phyloP scores from a whole-genome alignment of 2,329 filamentous ascomycete species.

The Fusarium acutatum region DNA sequence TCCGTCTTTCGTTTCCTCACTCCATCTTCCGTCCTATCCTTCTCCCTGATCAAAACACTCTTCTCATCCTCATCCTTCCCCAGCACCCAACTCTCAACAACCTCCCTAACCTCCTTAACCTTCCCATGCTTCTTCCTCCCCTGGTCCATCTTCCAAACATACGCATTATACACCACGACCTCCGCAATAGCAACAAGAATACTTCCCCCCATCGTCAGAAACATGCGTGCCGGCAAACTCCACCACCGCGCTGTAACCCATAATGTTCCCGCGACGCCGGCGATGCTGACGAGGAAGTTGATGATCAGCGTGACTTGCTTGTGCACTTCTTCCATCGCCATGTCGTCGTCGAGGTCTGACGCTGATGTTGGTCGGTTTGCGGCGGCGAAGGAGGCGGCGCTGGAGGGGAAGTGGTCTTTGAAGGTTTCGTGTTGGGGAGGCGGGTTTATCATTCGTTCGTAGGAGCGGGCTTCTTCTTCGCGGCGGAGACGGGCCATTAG shows the following conservation, averaged over 20 bases:
- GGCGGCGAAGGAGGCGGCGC: conserved; percentile 65
- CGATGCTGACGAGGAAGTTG: conserved; percentile 88
- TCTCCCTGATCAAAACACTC: conserved; percentile 38
- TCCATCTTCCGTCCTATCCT: conserved; percentile 21
- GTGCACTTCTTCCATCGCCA: conserved; percentile 77
- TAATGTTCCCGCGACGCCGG: conserved; percentile 79
- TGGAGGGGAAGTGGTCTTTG: conserved; percentile 63
- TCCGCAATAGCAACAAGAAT: conserved; percentile 77
- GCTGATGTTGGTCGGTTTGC: conserved; percentile 58
- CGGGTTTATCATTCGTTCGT: conserved; percentile 81
- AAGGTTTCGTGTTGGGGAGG: conserved; percentile 65
- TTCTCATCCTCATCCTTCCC: conserved; percentile 48
- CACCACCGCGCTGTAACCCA: conserved; percentile 83
- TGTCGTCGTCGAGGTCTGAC: conserved; percentile 66
- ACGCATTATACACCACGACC: conserved; percentile 79
- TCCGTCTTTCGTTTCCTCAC: conserved; percentile 42
- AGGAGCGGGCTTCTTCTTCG: conserved; percentile 83
- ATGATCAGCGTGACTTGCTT: conserved; percentile 85
- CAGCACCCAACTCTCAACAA: conserved; percentile 77
- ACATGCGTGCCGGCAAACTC: conserved; percentile 74
- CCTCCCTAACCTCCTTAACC: conserved; percentile 71
- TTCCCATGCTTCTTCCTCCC: conserved; percentile 70
- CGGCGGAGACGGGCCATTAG: conserved; percentile 86
- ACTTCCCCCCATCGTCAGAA: conserved; percentile 75
- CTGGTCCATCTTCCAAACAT: conserved; percentile 74